phyloP scores from a whole-genome alignment of 108 stramenopile species.

The Conticribra guillardii region DNA sequence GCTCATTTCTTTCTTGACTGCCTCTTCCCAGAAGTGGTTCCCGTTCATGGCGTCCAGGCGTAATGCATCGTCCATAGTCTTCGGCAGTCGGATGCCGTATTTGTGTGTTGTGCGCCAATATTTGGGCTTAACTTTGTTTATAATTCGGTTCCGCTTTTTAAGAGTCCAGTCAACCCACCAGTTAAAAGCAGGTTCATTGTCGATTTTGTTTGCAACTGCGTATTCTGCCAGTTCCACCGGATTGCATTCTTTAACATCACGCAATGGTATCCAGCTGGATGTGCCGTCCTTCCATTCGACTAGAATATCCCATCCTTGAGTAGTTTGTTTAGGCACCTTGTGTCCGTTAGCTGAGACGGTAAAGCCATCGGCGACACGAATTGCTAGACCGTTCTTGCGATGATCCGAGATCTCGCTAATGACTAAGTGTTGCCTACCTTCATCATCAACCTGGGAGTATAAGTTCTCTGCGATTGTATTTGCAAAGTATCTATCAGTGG shows the following conservation, averaged over 20 bases:
- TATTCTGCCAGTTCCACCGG: neutral
- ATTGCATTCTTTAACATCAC: neutral
- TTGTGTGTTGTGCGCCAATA: neutral
- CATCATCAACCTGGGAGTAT: constrained; percentile 6
- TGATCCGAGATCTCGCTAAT: constrained; percentile 10
- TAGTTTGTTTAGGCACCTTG: neutral
- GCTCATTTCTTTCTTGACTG: constrained; percentile 28
- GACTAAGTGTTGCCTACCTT: constrained; percentile 7
- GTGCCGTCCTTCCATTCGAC: neutral
- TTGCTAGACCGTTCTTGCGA: neutral
- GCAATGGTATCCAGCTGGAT: neutral
- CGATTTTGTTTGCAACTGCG: neutral
- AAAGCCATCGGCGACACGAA: neutral
- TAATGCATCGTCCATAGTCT: no score
- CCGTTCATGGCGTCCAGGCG: no score
- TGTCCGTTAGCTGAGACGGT: neutral
- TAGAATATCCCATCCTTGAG: neutral
- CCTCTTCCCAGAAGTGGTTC: constrained; percentile 10
- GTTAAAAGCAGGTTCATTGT: neutral
- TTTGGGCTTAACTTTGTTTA: neutral
- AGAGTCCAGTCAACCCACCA: neutral
- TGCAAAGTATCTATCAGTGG: constrained; percentile 12
- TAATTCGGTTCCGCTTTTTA: neutral
- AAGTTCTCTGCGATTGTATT: constrained; percentile 20
- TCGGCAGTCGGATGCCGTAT: neutral